Evolutionary conservation across 2,329 filamentous ascomycete genomes (phyloP), one percentile per base, ranked within the genome.

Genomic region (Exophiala sideris): DNA sequence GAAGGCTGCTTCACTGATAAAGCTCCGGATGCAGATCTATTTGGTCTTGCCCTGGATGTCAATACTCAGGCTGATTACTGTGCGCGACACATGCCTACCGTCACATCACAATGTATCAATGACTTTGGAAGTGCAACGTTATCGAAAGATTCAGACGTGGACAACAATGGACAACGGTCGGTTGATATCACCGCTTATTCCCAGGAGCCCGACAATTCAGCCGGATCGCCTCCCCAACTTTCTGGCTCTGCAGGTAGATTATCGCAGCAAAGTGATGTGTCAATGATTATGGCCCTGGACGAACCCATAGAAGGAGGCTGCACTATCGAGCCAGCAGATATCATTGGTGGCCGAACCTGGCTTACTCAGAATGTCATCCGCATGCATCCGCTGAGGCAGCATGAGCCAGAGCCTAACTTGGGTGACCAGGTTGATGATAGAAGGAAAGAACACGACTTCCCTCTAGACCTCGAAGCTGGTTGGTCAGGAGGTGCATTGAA

Each of bases 331-430:
- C 38, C 21, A 11, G 9, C 41, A 8, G 12, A 47, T 12, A 36
- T 50, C 21, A 60, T 57, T 57, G 57, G 57, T 51, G 35, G 45
- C 11, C 32, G 36, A 12, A 44, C 12, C 35, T 52, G 45, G 57
- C 57, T 60, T 56, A 57, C 57, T 57, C 57, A 60, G 51, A 48
- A 57, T 53, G 34, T 57, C 51, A 57, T 55, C 57, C 57, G 57
- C 49, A 52, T 48, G 54, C 57, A 57, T 60, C 57, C 57, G 57
- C 57, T 57, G 54, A 60, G 39, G 51, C 53, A 59, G 52, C 57
- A 54, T 45, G 48, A 46, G 34, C 47, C 40, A 33, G 45, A 34
- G 10, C 20, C 12, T n/a, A 16, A 41, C 38, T 40, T 51, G 45
- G 42, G 21, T 34, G 36, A 45, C 46, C 44, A 32, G 39, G 7